A percentile compares a stretch with the other conserved stretches of the same genome.
Conservation (phyloP, 345 rosid species). For the Anacardium occidentale region DNA sequence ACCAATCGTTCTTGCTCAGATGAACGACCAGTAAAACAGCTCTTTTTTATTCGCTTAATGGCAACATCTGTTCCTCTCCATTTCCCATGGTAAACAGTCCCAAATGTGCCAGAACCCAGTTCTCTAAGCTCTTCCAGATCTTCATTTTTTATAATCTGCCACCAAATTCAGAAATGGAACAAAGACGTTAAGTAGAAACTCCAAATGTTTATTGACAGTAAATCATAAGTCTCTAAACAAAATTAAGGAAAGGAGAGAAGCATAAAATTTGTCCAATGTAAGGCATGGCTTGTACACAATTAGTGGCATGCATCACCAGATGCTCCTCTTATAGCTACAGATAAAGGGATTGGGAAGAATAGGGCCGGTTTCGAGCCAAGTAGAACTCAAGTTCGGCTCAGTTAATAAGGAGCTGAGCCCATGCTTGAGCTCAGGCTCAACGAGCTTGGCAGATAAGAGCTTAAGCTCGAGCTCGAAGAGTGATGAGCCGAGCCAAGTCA, state of each 20-base stretch:
- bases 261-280: conserved; percentile 4
- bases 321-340: neutral
- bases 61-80: conserved; percentile 99
- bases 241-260: neutral
- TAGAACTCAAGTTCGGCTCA: too few species aligned
- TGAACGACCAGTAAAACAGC: conserved; percentile 87
- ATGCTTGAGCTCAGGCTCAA: too few species aligned
- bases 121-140: conserved; percentile 96
- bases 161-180: conserved; percentile 10
- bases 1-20: conserved; percentile 97
- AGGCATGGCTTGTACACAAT: conserved; percentile 11
- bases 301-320: neutral
- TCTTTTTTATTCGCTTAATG: conserved; percentile 89
- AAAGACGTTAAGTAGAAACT: conserved; percentile 9
- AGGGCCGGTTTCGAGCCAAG: too few species aligned
- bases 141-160: conserved; percentile 78
- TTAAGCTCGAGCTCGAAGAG: too few species aligned
- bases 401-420: too few species aligned
- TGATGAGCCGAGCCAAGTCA: too few species aligned
- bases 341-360: too few species aligned
- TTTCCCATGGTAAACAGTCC: conserved; percentile 97
- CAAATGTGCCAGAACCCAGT: conserved; percentile 95
- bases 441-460: too few species aligned
- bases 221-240: neutral
- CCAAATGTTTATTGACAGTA: neutral